Conservation (phyloP, 495 filamentous ascomycete species). For the Corynascus novoguineensis region DNA sequence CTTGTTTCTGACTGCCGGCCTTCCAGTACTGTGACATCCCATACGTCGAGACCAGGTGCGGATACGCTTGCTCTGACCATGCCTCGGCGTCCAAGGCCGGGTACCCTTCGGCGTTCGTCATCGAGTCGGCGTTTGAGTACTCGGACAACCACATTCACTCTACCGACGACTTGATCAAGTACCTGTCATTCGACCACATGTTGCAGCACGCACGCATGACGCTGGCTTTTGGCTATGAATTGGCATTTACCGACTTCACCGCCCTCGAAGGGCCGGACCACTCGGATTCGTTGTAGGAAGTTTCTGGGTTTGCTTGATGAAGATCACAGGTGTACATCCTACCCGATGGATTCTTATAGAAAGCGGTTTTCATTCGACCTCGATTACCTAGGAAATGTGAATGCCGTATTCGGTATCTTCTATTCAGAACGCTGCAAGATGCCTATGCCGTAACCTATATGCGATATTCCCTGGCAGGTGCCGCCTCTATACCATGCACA, state of each 20-base stretch:
- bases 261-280: slow-evolving; percentile 26
- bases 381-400: too few relatives aligned
- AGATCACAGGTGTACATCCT: not conserved
- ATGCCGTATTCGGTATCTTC: not conserved
- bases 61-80: slow-evolving; percentile 96
- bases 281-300: slow-evolving; percentile 5
- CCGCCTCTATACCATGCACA: not conserved
- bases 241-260: slow-evolving; percentile 61
- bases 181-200: slow-evolving; percentile 95
- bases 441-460: not conserved
- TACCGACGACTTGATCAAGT: slow-evolving; percentile 80
- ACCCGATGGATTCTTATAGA: too few relatives aligned
- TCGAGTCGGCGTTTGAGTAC: slow-evolving; percentile 82
- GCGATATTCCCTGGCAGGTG: not conserved
- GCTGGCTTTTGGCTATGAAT: slow-evolving; percentile 81
- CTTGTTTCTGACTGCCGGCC: too few relatives aligned
- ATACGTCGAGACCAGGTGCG: slow-evolving; percentile 86
- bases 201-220: slow-evolving; percentile 92
- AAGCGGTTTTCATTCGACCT: too few relatives aligned
- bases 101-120: slow-evolving; percentile 93
- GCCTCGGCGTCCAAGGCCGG: slow-evolving; percentile 94
- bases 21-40: slow-evolving; percentile 80
- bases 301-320: not conserved
- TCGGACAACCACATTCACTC: slow-evolving; percentile 87
- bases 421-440: slow-evolving; percentile 6